A percentile compares a stretch with the other conserved stretches of the same genome.
phyloP scores from a whole-genome alignment of 2,329 filamentous ascomycete genomes.

The Colletotrichum zoysiae region DNA sequence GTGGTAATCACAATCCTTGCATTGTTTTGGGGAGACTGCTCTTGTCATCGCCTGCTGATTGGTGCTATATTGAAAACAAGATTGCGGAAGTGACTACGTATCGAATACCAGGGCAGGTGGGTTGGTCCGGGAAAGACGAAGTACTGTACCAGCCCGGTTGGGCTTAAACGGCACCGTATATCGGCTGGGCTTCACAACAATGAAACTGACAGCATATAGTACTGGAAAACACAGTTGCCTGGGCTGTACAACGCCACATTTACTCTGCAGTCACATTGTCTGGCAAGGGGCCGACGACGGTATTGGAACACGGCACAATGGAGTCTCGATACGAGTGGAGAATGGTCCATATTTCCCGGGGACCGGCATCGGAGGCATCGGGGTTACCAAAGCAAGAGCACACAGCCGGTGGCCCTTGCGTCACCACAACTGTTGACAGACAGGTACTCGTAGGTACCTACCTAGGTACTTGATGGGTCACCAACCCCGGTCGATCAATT shows the following conservation, averaged over 20 bases:
- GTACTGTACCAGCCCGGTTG: neutral
- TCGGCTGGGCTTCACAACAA: neutral
- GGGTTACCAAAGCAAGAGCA: neutral
- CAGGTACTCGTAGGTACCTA: neutral
- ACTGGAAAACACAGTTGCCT: neutral
- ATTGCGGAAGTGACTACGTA: neutral
- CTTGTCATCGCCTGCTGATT: neutral
- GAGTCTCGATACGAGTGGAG: neutral
- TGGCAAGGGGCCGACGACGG: neutral
- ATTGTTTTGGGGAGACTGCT: fast-evolving
- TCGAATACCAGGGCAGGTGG: neutral
- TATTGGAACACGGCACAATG: no score
- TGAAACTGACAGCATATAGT: no score
- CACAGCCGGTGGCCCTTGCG: neutral
- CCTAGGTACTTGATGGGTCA: neutral
- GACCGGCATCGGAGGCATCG: neutral
- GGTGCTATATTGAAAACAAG: no score
- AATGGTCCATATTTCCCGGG: neutral
- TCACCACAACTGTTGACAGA: neutral
- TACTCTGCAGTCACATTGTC: neutral
- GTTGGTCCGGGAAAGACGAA: neutral
- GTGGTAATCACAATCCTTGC: neutral
- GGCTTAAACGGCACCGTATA: neutral
- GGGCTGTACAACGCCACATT: neutral
- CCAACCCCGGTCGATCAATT: slow-evolving; percentile 5